Evolutionary conservation across 2,329 filamentous ascomycete species (phyloP).

Genomic region (Trichoderma polysporum): DNA sequence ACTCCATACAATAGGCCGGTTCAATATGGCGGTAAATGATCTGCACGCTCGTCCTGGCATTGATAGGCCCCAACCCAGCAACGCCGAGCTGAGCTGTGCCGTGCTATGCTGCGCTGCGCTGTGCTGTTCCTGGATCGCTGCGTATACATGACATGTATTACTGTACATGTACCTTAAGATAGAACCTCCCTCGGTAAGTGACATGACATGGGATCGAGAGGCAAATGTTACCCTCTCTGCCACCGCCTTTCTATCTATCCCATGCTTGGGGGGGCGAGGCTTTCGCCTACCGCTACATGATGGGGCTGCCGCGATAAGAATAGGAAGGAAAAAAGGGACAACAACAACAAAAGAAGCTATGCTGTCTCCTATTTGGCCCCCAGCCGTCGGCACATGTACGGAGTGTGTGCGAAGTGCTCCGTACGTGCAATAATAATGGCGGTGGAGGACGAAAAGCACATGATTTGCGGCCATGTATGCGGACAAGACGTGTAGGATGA

Average conservation of each 20-base stretch:
- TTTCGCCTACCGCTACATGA: neutral
- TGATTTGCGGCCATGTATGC: neutral
- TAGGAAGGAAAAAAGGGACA: neutral
- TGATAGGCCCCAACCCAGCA: conserved; percentile 5
- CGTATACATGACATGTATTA: neutral
- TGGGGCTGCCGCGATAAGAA: conserved; percentile 2
- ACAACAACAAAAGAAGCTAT: neutral
- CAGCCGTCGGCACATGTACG: neutral
- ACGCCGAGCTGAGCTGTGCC: conserved; percentile 4
- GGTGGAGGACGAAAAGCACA: conserved; percentile 3
- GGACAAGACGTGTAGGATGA: neutral
- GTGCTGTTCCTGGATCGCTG: neutral
- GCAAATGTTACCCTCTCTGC: neutral
- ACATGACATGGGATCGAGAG: neutral
- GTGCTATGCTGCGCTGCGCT: neutral
- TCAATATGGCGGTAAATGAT: conserved; percentile 17
- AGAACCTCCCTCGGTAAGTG: neutral
- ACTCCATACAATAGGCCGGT: too few species aligned
- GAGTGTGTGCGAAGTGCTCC: too few species aligned
- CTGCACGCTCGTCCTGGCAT: neutral
- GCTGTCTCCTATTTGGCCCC: neutral
- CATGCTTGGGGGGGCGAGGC: neutral
- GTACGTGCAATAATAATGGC: neutral
- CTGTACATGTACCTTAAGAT: neutral
- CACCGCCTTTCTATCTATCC: conserved; percentile 11